phyloP scores from a whole-genome alignment of 305 asterid genomes.

The Rubia balearica region DNA sequence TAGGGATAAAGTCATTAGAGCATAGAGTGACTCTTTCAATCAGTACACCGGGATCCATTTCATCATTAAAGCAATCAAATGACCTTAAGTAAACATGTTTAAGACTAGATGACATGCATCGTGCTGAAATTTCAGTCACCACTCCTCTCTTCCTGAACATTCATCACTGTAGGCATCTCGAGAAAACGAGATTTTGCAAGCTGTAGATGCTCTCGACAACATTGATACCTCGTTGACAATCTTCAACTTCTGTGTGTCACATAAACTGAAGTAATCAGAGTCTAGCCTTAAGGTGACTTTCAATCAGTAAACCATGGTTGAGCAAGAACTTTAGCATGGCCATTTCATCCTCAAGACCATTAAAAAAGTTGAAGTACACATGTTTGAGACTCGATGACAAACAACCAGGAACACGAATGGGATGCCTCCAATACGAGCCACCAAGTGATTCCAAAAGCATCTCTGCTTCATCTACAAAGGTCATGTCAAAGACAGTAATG shows the following conservation, averaged over 20 bases:
- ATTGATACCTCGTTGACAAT: too few relatives aligned
- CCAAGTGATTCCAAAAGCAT: neutral
- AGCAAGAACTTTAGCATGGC: neutral
- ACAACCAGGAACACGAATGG: neutral
- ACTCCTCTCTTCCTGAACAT: too few relatives aligned
- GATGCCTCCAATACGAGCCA: slow-evolving; percentile 14
- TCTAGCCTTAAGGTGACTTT: neutral
- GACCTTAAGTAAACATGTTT: neutral
- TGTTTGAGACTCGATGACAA: neutral
- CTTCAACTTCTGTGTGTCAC: too few relatives aligned
- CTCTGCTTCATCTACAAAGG: neutral
- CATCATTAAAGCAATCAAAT: neutral
- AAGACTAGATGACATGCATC: neutral
- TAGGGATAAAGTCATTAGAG: neutral
- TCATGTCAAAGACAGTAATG: neutral
- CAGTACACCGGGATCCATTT: neutral
- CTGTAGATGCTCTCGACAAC: too few relatives aligned
- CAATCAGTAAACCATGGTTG: neutral
- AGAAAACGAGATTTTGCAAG: too few relatives aligned
- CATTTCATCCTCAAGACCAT: neutral
- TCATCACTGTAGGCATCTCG: too few relatives aligned
- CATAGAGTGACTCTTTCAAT: neutral
- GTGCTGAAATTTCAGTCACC: too few relatives aligned
- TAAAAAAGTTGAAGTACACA: neutral
- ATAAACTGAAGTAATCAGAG: too few relatives aligned